These are phyloP conservation scores for Lichtheimia corymbifera DNA, from an alignment of 371 early-diverging fungal species.

Conservation along the genomic window DNA sequence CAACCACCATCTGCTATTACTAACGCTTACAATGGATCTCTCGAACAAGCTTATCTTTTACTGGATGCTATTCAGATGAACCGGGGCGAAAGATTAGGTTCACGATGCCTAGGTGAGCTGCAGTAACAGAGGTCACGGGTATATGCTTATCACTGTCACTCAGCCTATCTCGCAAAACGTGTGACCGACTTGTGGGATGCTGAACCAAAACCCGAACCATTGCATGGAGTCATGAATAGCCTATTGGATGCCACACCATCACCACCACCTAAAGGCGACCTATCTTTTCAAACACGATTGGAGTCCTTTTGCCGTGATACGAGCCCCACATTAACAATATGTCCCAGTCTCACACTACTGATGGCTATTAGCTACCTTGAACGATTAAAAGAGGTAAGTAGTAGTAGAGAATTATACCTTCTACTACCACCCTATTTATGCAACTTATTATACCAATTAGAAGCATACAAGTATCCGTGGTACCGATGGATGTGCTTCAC, in stretches of 20 bases:
- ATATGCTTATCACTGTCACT: too few relatives aligned
- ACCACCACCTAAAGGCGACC: too few relatives aligned
- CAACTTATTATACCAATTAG: neutral
- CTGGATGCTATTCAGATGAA: slow-evolving; percentile 6
- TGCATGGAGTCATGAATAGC: neutral
- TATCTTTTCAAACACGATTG: too few relatives aligned
- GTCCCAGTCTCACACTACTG: slow-evolving; percentile 9
- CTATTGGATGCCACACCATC: too few relatives aligned
- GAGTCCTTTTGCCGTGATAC: too few relatives aligned
- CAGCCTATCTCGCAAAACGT: slow-evolving; percentile 6
- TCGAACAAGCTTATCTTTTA: slow-evolving; percentile 4
- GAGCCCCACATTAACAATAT: neutral
- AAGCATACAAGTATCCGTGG: slow-evolving; percentile 1
- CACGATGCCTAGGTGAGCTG: too few relatives aligned
- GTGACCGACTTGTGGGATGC: slow-evolving; percentile 3
- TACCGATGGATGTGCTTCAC: slow-evolving; percentile 6
- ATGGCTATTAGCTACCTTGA: slow-evolving; percentile 8
- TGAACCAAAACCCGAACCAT: neutral
- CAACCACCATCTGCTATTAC: neutral
- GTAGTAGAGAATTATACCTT: neutral
- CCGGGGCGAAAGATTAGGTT: neutral
- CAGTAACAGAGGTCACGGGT: too few relatives aligned
- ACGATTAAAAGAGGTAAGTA: slow-evolving; percentile 5
- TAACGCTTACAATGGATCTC: slow-evolving; percentile 2
- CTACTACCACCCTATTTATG: neutral